These are phyloP conservation scores for Schwanniomyces vanrijiae DNA, from an alignment of 805 yeast genomes.

Conservation along the genomic window DNA sequence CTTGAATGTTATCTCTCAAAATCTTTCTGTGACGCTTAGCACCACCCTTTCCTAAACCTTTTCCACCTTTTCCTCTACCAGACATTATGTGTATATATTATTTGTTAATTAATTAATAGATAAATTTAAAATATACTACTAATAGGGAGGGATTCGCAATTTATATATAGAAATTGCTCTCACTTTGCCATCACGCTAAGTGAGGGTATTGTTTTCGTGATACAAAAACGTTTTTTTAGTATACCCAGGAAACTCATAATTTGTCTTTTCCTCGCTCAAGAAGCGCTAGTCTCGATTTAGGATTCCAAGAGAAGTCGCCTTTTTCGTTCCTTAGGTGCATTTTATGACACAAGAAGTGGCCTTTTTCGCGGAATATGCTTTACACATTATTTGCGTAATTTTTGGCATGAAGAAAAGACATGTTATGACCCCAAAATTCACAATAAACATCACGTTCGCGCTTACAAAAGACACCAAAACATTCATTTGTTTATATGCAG, in stretches of 20 bases:
- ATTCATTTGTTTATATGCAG: neutral
- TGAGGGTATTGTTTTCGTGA: constrained; percentile 2
- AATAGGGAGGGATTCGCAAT: neutral
- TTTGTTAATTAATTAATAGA: neutral
- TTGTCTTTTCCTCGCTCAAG: neutral
- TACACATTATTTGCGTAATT: neutral
- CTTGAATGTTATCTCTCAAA: constrained; percentile 98
- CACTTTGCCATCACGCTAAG: neutral
- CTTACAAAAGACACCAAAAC: neutral
- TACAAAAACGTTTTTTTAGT: constrained; percentile 7
- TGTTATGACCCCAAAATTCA: neutral
- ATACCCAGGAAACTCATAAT: constrained; percentile 4
- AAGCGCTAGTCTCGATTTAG: neutral
- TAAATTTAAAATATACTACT: neutral
- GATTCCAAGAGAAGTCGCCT: neutral
- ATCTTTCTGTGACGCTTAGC: constrained; percentile 99
- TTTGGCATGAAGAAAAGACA: neutral
- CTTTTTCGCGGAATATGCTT: neutral
- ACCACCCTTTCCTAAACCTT: constrained; percentile 99
- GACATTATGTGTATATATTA: constrained; percentile 55
- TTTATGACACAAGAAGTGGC: neutral
- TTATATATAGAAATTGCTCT: constrained; percentile 2
- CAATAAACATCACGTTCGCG: neutral
- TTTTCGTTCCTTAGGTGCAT: neutral
- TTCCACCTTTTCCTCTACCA: constrained; percentile 99